Evolutionary conservation across 306 rosid species (phyloP), one percentile per base, ranked within the genome.

Genomic region (Carpinus fangiana): DNA sequence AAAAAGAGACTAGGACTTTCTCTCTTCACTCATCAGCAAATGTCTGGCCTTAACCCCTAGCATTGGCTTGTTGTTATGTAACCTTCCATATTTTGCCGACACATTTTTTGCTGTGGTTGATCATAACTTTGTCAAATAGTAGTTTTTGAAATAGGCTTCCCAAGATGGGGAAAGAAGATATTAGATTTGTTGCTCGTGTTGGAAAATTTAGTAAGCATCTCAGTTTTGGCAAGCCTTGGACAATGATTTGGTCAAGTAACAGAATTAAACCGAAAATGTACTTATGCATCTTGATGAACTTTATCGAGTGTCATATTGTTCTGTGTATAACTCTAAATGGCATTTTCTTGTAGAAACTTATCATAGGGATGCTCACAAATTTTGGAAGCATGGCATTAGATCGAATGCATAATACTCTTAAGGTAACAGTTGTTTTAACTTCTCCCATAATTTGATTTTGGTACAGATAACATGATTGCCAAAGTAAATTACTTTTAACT

Each of bases 321-420:
- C 72, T 4, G 9, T 66, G 23, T 7, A 66, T 66, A 66, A 66
- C 65, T 70, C 72, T 78, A 65, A 83, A 70, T 31, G 8, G 61
- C 53, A 36, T 56, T 82, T 84, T 73, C 16, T 79, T 76, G 80
- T 83, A 95, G 97, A 95, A 95, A 90, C 92, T 95, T 81, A 95
- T 92, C 81, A 51, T 88, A 86, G 98, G 98, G 79, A 92, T 92
- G 98, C 98, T 95, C 73, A 95, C 98, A 74, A 95, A 95, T 87
- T 95, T 95, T 14, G 98, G 97, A 61, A 92, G 87, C 89, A 91
- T 92, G 98, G 89, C 93, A 73, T 78, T 92, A 75, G 98, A 95
- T 77, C 92, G 98, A 66, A 92, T 95, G 71, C 98, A 91, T 86
- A 95, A 95, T 83, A 91, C 98, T 60, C 98, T 95, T 77, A 94